phyloP scores from a whole-genome alignment of 106 monocot species.

The Dioscorea zingiberensis region DNA sequence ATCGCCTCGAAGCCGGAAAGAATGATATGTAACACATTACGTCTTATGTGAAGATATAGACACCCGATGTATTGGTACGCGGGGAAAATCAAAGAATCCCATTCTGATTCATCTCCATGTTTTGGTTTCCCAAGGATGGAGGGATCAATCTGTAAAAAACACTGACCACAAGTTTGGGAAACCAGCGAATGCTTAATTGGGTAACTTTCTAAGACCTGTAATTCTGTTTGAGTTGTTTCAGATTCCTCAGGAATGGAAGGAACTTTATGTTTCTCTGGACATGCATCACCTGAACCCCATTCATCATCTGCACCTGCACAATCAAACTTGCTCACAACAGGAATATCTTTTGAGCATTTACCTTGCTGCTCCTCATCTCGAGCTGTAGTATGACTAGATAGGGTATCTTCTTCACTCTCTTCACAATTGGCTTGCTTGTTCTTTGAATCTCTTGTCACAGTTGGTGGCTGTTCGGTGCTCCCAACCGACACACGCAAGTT shows the following conservation, averaged over 20 bases:
- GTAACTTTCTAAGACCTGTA: background rate
- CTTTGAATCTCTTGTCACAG: background rate
- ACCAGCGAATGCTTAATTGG: background rate
- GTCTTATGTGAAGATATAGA: slow-evolving; percentile 19
- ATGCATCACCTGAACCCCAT: background rate
- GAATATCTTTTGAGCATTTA: background rate
- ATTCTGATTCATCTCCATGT: slow-evolving; percentile 1
- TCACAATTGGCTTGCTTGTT: slow-evolving; percentile 13
- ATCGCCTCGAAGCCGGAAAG: background rate
- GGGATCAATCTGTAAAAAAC: too few relatives aligned
- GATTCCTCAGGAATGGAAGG: background rate
- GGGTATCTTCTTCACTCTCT: slow-evolving; percentile 42
- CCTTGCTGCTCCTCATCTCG: background rate
- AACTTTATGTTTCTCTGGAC: background rate
- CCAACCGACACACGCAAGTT: slow-evolving; percentile 15
- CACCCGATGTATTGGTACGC: slow-evolving; percentile 56
- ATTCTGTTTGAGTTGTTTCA: background rate
- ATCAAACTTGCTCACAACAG: background rate
- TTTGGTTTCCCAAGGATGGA: background rate
- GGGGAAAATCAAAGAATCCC: slow-evolving; percentile 13
- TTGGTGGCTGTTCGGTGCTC: slow-evolving; percentile 17
- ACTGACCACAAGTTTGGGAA: background rate
- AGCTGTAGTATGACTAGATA: slow-evolving; percentile 38
- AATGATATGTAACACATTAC: background rate
- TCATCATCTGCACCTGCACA: background rate